Evolutionary conservation across 192 early-diverging fungal genomes (phyloP).

Genomic region (Radiomyces spectabilis): DNA sequence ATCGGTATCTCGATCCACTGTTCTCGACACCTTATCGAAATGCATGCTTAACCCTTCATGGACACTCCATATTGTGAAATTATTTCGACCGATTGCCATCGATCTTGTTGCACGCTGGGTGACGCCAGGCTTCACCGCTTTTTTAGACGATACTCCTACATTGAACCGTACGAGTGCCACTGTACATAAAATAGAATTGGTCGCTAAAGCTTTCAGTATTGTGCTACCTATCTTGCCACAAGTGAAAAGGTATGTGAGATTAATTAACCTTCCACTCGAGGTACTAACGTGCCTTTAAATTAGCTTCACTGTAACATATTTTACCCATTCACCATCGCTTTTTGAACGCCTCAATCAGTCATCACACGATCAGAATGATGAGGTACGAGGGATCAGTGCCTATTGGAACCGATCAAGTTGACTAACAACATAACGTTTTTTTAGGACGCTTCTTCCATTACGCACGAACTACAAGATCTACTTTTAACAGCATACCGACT

Average conservation of each 20-base stretch:
- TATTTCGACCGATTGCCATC: constrained; percentile 68
- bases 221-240: constrained; percentile 67
- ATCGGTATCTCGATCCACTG: constrained; percentile 1
- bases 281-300: constrained; percentile 15
- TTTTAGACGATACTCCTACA: constrained; percentile 6
- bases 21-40: constrained; percentile 15
- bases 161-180: neutral
- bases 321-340: constrained; percentile 43
- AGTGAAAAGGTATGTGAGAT: constrained; percentile 57
- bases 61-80: constrained; percentile 32
- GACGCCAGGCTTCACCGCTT: constrained; percentile 18
- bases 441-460: constrained; percentile 2
- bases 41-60: constrained; percentile 10
- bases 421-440: neutral
- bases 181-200: constrained; percentile 28
- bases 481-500: constrained; percentile 46
- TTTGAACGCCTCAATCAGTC: constrained; percentile 38
- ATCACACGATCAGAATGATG: neutral
- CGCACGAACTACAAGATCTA: constrained; percentile 28
- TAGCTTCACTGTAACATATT: constrained; percentile 50
- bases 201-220: constrained; percentile 49
- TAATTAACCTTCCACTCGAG: no score
- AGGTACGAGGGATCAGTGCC: no score
- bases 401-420: neutral
- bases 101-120: constrained; percentile 80